Evolutionary conservation across 768 basidiomycete species (phyloP), one percentile per base, ranked within the genome.

Genomic region (Serpula lacrymans): DNA sequence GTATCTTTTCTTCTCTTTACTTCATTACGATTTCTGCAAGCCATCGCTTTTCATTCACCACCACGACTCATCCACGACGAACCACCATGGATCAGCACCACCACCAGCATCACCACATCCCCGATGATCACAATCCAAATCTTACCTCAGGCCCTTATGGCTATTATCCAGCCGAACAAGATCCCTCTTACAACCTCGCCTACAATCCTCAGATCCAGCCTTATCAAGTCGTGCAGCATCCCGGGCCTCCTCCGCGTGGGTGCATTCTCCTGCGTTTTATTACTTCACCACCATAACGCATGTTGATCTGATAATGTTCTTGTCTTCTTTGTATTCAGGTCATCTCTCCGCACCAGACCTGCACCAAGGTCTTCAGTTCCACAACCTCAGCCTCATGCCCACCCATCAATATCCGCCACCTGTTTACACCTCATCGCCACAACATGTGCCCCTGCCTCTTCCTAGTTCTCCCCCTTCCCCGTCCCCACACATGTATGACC

Each of bases 401-500:
- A 64, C 75, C 54, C 79, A 82, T 71, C 80, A 80, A 69, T 81
- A 79, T 71, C 63, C 65, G 58, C 58, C 59, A 62, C 72, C 75
- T 69, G 80, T 85, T 68, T 86, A 71, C 49, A 71, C 63, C 12
- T 66, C 65, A 61, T 62, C 65, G 65, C 73, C 77, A 70, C 84
- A 80, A 74, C 83, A 84, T 83, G 82, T 75, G 55, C 61, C 57
- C 59, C 70, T 83, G 71, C 77, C 73, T 43, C 65, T 82, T 62
- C 68, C 78, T 65, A 80, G 65, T 55, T 67, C 87, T 52, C 84
- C 88, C 58, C 82, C 87, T 58, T 81, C 81, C 54, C 77, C 82
- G 52, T 83, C 83, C 48, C 78, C 84, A 64, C 77, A 82, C 69
- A 77, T 85, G 68, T 88, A 89, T 65, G 85, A 86, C 69, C 82